Percentiles rank a stretch among this genome's conserved stretches.
phyloP scores from a whole-genome alignment of 176 grass and related monocot species.

The Zea mays region Zm-B73-REFERENCE-NAM-5.0 NC_050098.1:228059501-228060000 shows the following conservation, averaged over 20 bases:
- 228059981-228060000: conserved; percentile 95
- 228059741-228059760: conserved; percentile 89
- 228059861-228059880: conserved; percentile 58
- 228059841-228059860: conserved; percentile 59
- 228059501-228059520: conserved; percentile 33
- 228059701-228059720: conserved; percentile 77
- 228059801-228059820: conserved; percentile 91
- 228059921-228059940: conserved; percentile 93
- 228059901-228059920: conserved; percentile 75
- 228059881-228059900: conserved; percentile 68
- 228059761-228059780: conserved; percentile 58
- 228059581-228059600: conserved; percentile 81
- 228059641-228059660: conserved; percentile 56
- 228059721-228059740: conserved; percentile 84
- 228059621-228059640: conserved; percentile 64
- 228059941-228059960: conserved; percentile 72
- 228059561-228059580: conserved; percentile 89
- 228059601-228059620: conserved; percentile 67
- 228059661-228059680: conserved; percentile 69
- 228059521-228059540: conserved; percentile 60
- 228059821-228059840: conserved; percentile 60
- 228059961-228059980: conserved; percentile 65
- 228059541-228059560: conserved; percentile 90
- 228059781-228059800: conserved; percentile 56
- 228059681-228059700: conserved; percentile 78